A percentile compares a stretch with the other conserved stretches of the same genome.
Conservation (phyloP, 1,284 basidiomycete genomes). For the Ceratobasidium theobromae region DNA sequence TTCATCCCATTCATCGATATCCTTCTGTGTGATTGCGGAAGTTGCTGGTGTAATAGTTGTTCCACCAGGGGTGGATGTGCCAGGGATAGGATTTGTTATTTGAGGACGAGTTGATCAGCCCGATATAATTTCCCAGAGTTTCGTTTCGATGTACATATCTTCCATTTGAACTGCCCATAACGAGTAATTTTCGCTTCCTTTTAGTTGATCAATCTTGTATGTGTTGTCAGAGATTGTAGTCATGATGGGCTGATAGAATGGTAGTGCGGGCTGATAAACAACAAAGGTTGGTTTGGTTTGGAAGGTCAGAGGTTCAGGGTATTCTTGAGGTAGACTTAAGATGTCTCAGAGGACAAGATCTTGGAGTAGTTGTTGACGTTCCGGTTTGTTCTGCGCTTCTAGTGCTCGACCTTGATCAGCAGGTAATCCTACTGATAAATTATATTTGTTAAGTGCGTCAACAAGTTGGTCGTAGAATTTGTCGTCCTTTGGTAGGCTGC, state of each 20-base stretch:
- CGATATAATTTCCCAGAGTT: neutral
- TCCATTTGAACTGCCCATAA: conserved; percentile 5
- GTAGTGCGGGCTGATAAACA: neutral
- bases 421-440: no score
- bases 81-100: neutral
- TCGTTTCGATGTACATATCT: conserved; percentile 3
- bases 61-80: neutral
- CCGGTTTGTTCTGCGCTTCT: no score
- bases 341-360: no score
- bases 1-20: neutral
- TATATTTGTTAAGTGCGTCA: no score
- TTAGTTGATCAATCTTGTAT: neutral
- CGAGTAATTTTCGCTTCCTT: neutral
- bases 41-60: neutral
- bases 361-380: no score
- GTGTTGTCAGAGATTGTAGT: neutral
- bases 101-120: no score
- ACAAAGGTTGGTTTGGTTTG: no score
- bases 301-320: no score
- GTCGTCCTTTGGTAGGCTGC: no score
- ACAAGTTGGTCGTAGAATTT: no score
- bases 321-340: no score
- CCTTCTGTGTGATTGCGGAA: neutral
- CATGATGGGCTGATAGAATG: neutral
- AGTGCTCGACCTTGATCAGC: no score